Evolutionary conservation across 495 filamentous ascomycete genomes (phyloP).

Genomic region (Neurospora discreta): DNA sequence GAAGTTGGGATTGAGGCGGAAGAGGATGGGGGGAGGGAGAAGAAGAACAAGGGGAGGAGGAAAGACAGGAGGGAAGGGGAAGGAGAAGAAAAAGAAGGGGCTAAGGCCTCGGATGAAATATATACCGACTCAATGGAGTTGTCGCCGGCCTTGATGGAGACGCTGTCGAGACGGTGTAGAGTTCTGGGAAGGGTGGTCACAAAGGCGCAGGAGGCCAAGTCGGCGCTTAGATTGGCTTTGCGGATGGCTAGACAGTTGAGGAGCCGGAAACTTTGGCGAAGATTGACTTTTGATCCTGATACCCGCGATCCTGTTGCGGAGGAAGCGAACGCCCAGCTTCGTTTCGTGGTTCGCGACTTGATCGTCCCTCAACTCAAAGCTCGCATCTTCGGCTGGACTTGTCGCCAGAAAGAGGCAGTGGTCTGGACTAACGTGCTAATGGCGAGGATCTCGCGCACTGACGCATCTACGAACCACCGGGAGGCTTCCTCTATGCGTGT

Average conservation of each 20-base stretch:
- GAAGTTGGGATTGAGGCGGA: no score
- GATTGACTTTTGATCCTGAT: not conserved
- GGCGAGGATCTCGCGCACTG: not conserved
- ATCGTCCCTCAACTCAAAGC: not conserved
- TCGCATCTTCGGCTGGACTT: not conserved
- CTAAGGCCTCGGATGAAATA: not conserved
- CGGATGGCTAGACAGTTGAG: not conserved
- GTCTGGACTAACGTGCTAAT: not conserved
- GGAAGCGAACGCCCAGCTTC: not conserved
- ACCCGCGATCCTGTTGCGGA: not conserved
- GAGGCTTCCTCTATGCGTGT: conserved; percentile 3
- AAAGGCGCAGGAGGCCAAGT: not conserved
- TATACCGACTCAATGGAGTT: not conserved
- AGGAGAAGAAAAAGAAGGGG: not conserved
- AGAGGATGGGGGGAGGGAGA: not conserved
- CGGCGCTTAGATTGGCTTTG: not conserved
- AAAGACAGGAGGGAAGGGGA: not conserved
- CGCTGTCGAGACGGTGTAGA: not conserved
- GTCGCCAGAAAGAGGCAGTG: not conserved
- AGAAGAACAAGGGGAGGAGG: not conserved
- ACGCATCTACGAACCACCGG: not conserved
- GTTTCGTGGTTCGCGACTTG: not conserved
- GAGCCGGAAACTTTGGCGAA: not conserved
- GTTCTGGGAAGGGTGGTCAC: not conserved
- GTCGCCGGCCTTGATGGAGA: not conserved